phyloP scores from a whole-genome alignment of 2,329 filamentous ascomycete species.

The Trichoderma gracile region DNA sequence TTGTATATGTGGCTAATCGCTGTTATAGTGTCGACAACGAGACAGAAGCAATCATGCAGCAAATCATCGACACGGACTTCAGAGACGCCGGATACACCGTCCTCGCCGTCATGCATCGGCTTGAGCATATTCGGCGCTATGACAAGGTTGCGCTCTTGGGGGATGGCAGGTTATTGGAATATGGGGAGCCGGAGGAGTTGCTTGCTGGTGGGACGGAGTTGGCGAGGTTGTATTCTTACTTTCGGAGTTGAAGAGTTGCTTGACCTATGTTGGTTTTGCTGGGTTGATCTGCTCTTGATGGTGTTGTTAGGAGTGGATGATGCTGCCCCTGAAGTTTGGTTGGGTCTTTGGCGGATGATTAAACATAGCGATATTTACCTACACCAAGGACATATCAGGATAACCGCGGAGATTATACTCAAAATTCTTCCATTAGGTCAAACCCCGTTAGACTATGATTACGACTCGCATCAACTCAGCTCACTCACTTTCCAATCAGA shows the following conservation, averaged over 20 bases:
- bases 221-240: slow-evolving; percentile 9
- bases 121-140: slow-evolving; percentile 42
- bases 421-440: too few relatives aligned
- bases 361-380: too few relatives aligned
- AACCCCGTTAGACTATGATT: too few relatives aligned
- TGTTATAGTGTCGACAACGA: slow-evolving; percentile 37
- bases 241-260: background rate
- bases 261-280: too few relatives aligned
- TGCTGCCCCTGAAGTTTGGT: too few relatives aligned
- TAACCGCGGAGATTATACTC: too few relatives aligned
- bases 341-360: too few relatives aligned
- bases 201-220: slow-evolving; percentile 30
- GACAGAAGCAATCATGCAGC: slow-evolving; percentile 38
- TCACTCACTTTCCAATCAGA: too few relatives aligned
- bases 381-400: too few relatives aligned
- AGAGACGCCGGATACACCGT: slow-evolving; percentile 50
- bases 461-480: too few relatives aligned
- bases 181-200: slow-evolving; percentile 15
- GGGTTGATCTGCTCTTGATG: too few relatives aligned
- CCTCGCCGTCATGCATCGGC: slow-evolving; percentile 43
- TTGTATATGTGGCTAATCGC: background rate
- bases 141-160: slow-evolving; percentile 56
- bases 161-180: slow-evolving; percentile 37
- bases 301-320: too few relatives aligned
- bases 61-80: slow-evolving; percentile 39